These are phyloP conservation scores for Polyrhizophydium stewartii DNA, from an alignment of 371 early-diverging fungal genomes.

Conservation along the genomic window DNA sequence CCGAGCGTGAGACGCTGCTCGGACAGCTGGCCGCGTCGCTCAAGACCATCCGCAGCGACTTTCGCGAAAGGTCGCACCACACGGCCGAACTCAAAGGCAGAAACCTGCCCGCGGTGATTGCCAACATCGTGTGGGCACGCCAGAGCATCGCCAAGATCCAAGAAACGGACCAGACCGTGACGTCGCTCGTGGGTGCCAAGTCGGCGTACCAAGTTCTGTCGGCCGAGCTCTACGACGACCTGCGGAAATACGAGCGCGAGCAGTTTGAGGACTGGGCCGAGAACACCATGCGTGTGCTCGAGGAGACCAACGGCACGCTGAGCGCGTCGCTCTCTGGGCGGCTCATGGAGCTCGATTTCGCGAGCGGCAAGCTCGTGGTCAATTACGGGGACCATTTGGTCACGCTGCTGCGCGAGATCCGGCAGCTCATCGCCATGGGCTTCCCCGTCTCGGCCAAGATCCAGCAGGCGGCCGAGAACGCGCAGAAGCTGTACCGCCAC, in stretches of 20 bases:
- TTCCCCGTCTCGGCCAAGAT: slow-evolving; percentile 35
- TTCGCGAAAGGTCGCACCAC: slow-evolving; percentile 17
- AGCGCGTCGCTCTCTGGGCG: slow-evolving; percentile 15
- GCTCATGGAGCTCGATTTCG: slow-evolving; percentile 43
- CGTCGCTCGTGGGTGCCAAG: slow-evolving; percentile 16
- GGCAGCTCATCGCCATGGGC: slow-evolving; percentile 39
- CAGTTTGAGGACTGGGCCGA: slow-evolving; percentile 39
- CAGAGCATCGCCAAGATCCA: slow-evolving; percentile 37
- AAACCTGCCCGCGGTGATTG: slow-evolving; percentile 20
- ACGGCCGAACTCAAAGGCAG: slow-evolving; percentile 12
- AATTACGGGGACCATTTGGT: slow-evolving; percentile 41
- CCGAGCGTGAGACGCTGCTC: slow-evolving; percentile 36
- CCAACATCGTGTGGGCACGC: slow-evolving; percentile 40
- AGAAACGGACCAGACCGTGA: slow-evolving; percentile 30
- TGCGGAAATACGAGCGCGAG: slow-evolving; percentile 34
- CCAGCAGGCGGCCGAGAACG: slow-evolving; percentile 32
- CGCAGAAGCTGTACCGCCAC: slow-evolving; percentile 34
- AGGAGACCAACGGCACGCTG: slow-evolving; percentile 16
- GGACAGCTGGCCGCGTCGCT: slow-evolving; percentile 26
- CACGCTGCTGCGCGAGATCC: slow-evolving; percentile 33
- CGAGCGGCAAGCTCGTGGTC: slow-evolving; percentile 38
- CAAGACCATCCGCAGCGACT: slow-evolving; percentile 20
- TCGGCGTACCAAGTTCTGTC: slow-evolving; percentile 20
- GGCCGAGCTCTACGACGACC: slow-evolving; percentile 16
- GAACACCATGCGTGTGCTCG: slow-evolving; percentile 19